A percentile compares a stretch with the other conserved stretches of the same genome.
Conservation (phyloP, 106 monocot genomes). For the Narthecium ossifragum region DNA sequence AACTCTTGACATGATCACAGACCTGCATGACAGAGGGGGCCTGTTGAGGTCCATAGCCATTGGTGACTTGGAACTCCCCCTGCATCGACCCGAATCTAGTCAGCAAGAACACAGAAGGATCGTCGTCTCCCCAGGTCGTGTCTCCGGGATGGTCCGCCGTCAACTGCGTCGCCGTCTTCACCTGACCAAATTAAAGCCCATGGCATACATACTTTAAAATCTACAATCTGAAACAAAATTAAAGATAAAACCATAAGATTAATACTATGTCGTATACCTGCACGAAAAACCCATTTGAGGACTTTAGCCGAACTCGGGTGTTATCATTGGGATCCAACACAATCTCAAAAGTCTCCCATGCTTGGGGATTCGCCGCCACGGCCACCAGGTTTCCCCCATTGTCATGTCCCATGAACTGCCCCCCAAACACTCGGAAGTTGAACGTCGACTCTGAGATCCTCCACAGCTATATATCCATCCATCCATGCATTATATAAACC, state of each 20-base stretch:
- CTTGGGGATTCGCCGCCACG: slow-evolving; percentile 22
- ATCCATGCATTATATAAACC: background rate
- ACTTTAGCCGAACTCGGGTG: slow-evolving; percentile 39
- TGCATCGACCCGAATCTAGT: slow-evolving; percentile 16
- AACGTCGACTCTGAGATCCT: slow-evolving; percentile 26
- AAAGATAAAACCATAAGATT: background rate
- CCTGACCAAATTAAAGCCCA: background rate
- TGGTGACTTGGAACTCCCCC: slow-evolving; percentile 65
- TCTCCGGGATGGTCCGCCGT: slow-evolving; percentile 37
- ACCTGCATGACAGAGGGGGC: slow-evolving; percentile 39
- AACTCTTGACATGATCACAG: background rate
- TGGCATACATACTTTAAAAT: too few species aligned
- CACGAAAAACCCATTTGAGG: slow-evolving; percentile 57
- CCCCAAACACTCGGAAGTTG: slow-evolving; percentile 42
- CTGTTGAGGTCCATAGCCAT: slow-evolving; percentile 47
- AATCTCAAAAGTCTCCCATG: slow-evolving; percentile 53
- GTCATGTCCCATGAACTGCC: slow-evolving; percentile 42
- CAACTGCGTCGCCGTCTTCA: slow-evolving; percentile 19
- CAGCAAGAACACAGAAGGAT: slow-evolving; percentile 58
- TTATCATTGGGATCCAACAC: slow-evolving; percentile 25
- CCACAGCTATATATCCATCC: slow-evolving; percentile 12
- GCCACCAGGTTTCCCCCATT: slow-evolving; percentile 5
- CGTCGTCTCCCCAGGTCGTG: slow-evolving; percentile 61
- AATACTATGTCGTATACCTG: too few species aligned
- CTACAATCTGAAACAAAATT: background rate